Base-by-base conservation (phyloP, 139 green algal genomes). In the Tetratostichococcus sp. region DNA sequence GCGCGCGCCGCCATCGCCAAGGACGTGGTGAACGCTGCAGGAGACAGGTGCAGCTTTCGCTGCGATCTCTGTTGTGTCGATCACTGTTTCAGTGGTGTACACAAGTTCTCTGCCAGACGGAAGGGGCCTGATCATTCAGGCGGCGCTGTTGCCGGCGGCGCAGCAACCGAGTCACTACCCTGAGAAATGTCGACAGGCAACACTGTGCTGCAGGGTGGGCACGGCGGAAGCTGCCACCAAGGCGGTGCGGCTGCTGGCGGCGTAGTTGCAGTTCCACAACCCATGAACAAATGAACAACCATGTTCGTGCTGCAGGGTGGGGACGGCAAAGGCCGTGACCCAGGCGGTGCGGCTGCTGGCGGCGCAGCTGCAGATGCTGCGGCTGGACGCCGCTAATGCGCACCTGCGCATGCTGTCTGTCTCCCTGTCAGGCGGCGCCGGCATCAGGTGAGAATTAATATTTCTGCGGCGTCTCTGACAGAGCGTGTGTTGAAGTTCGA, bases 301-400 rank as follows among this genome's bases (percentile, higher is more conserved):
- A 8, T 14, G 8, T 50, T 50, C 8, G 8, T 8, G 8, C 39
- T 14, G 39, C 39, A 50, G 39, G 39, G 62, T 35, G 19, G 68
- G 35, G 26, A 34, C 84, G 25, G 80, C 83, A 0, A 70, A 50
- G 69, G 83, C 71, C 2, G 74, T 89, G 22, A 69, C 70, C 5
- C 65, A 78, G 32, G 85, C 85, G 23, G 75, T 95, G 66, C 75
- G 88, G 30, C 74, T 94, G 76, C 78, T 93, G 34, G 70, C 80
- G 34, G 85, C 84, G 6, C 89, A 94, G 80, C 77, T 95, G 28
- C 89, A 88, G 79, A 74, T 94, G 70, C 77, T 95, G 33, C 87
- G 88, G 66, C 68, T 95, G 73, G 92, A 97, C 71, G 77, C 86
- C 1, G 92, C 92, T 42, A 97, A 97, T 75, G 84, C 76, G 1